Percentiles rank a stretch among this genome's conserved stretches.
These are phyloP conservation scores for Cutaneotrichosporon cyanovorans DNA, from an alignment of 1,284 basidiomycete genomes.

Conservation along the genomic window DNA sequence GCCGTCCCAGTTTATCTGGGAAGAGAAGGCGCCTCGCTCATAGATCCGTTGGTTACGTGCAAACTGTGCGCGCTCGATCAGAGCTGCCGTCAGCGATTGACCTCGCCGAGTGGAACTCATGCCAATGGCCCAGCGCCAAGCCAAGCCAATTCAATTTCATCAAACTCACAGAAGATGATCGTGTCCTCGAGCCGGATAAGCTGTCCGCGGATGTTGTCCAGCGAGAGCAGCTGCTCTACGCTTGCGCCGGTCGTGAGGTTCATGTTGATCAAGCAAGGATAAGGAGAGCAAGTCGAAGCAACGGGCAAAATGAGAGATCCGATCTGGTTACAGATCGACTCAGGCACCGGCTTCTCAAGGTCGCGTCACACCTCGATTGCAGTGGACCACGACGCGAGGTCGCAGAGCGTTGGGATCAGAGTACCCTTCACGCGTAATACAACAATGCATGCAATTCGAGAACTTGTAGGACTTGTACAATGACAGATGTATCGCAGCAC, in stretches of 20 bases:
- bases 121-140: background rate
- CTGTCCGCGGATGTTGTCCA: conserved; percentile 78
- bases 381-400: too few species aligned
- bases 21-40: conserved; percentile 66
- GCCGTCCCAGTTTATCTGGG: conserved; percentile 63
- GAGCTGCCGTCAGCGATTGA: conserved; percentile 44
- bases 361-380: too few species aligned
- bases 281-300: too few species aligned
- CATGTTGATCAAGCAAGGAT: conserved; percentile 20
- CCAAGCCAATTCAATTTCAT: background rate
- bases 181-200: conserved; percentile 92
- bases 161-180: conserved; percentile 72
- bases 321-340: too few species aligned
- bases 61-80: conserved; percentile 96
- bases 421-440: too few species aligned
- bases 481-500: too few species aligned
- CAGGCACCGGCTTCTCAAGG: too few species aligned
- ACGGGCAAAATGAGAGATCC: too few species aligned
- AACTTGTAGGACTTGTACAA: too few species aligned
- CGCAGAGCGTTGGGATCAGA: too few species aligned
- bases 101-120: too few species aligned
- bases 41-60: conserved; percentile 88
- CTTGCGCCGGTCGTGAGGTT: conserved; percentile 51
- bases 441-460: too few species aligned
- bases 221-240: conserved; percentile 66